Base-by-base conservation (phyloP, 371 early-diverging fungal species). In the Apophysomyces sp. region DNA sequence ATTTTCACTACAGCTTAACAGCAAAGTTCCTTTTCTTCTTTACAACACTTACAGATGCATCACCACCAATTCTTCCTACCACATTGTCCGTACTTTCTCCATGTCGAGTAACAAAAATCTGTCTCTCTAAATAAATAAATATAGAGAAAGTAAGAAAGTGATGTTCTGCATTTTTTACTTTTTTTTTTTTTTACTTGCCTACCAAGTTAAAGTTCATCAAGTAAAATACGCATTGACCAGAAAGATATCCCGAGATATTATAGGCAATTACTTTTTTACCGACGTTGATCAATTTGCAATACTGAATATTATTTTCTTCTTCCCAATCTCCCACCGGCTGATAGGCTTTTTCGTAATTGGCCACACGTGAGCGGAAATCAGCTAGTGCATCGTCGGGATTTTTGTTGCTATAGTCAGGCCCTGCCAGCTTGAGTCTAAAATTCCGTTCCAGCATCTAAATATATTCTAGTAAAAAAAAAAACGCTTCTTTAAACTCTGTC, bases 181-280 rank as follows among this genome's bases (percentile, higher is more conserved):
- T 6, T 12, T 18, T 27, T 52, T 30, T 4, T 15, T 18, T 26
- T 52, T 4, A 36, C 64, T 71, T 71, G 77, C 82, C 80, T 37
- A 72, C 78, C 12, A 88, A 68, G 60, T 89, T 84, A 31, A 88
- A 84, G 65, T 90, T 90, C 94, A 93, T 94, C 53, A 94, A 68
- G 64, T 94, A 94, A 60, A 94, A 94, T 52, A 94, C 90, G 57
- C 91, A 89, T 65, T 94, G 94, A 4, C 89, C 87, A 4, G 86
- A 82, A 5, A 94, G 73, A 62, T 89, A 94, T 40, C 94, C 93
- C 40, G 88, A 86, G 37, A 93, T 91, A 58, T 89, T 87, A 71
- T 90, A 78, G 5, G 92, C 90, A 66, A 92, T 89, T 11, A 93
- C 86, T 71, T 92, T 94, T 62, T 88, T 86, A 52, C 94, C 94